These are phyloP conservation scores for Umbelopsis sp. DNA, from an alignment of 192 early-diverging fungal genomes.

Conservation along the genomic window DNA sequence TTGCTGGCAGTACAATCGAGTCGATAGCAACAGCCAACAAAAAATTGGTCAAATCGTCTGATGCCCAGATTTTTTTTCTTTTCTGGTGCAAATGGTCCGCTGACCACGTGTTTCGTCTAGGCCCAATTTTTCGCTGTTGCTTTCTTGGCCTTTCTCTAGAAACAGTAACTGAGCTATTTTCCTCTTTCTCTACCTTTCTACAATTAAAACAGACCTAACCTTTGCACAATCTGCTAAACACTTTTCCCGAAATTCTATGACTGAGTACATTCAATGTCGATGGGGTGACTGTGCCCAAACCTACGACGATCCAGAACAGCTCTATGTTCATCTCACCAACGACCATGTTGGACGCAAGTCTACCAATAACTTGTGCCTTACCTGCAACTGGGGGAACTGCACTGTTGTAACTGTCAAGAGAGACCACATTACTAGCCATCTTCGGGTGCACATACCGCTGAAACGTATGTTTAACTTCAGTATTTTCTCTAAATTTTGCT, in stretches of 20 bases:
- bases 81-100: background rate
- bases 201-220: background rate
- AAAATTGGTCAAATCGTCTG: too few species aligned
- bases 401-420: slow-evolving; percentile 40
- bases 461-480: slow-evolving; percentile 27
- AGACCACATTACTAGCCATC: slow-evolving; percentile 34
- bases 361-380: slow-evolving; percentile 82
- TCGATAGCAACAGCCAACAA: too few species aligned
- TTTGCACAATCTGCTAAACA: background rate
- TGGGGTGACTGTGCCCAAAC: slow-evolving; percentile 17
- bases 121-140: slow-evolving; percentile 13
- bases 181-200: background rate
- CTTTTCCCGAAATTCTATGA: background rate
- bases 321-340: slow-evolving; percentile 58
- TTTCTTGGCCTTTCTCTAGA: background rate
- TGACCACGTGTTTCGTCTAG: slow-evolving; percentile 34
- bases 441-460: slow-evolving; percentile 30
- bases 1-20: too few species aligned
- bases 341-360: slow-evolving; percentile 89
- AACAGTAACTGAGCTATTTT: background rate
- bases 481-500: too few species aligned
- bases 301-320: slow-evolving; percentile 25
- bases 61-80: too few species aligned
- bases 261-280: slow-evolving; percentile 17
- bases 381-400: slow-evolving; percentile 88